Base-by-base conservation (phyloP, 2,329 filamentous ascomycete species). In the Whalleya microplaca region DNA sequence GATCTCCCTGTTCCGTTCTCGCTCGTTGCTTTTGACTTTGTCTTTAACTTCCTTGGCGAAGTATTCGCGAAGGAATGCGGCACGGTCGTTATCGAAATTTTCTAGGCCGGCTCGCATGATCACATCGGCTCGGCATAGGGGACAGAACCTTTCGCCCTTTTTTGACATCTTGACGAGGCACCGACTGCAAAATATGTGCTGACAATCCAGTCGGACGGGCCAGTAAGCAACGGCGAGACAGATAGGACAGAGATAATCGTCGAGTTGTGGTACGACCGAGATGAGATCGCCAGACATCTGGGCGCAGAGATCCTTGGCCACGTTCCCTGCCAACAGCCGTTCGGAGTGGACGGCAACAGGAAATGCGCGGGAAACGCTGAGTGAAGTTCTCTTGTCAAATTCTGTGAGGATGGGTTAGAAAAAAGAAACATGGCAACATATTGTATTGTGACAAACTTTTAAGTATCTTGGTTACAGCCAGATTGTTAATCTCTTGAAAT, bases 401-500 rank as follows among this genome's bases (percentile, higher is more conserved):
- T 94, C 86, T 92, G 61, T 7, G 3, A 32, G 23, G 2, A 19
- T 40, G 14, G 46, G 53, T 62, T 29, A 63, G 51, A 58, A 41
- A n/a, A 51, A 12, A n/a, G 41, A 50, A 61, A 53, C 21, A 18
- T 21, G 14, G 21, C 46, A 10, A 10, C 12, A 42, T 6, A 32
- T 21, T 8, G 21, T 21, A 23, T 18, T 40, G 41, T 21, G 8
- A 72, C 82, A 60, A 71, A 89, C 88, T 96, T 72, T 96, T 96
- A 51, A 96, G 75, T 49, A 96, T 96, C 72, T 96, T 96, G 32
- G 78, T 78, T 66, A 95, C 85, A 1, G 92, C 92, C 27, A 83
- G 83, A 62, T 85, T 84, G 67, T 96, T 96, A 62, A 96, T 86
- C 69, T 95, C 91, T 67, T 93, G 90, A 65, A 96, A 96, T 56